Evolutionary conservation across 2,329 filamentous ascomycete species (phyloP).

Genomic region (Phaeosphaeriaceae sp.): DNA sequence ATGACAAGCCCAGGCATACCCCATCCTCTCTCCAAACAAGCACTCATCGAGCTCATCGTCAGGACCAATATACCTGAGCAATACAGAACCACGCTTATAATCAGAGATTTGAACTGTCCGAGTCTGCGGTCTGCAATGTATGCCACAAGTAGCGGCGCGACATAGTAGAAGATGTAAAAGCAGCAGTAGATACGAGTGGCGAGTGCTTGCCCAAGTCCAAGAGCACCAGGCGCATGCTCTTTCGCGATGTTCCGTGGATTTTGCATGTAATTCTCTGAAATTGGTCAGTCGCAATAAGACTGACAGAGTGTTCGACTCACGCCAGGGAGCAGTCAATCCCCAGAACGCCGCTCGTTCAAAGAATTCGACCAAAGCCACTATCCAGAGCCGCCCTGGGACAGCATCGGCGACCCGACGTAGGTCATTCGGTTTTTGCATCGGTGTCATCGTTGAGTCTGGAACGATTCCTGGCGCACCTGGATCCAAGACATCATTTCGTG

Average conservation of each 20-base stretch:
- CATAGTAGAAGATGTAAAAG: slow-evolving; percentile 62
- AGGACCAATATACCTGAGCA: slow-evolving; percentile 29
- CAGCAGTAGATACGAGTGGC: slow-evolving; percentile 64
- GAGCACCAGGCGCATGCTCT: slow-evolving; percentile 43
- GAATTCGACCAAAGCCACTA: slow-evolving; percentile 32
- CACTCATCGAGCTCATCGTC: slow-evolving; percentile 27
- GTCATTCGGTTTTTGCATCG: slow-evolving; percentile 2
- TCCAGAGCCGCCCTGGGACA: slow-evolving; percentile 33
- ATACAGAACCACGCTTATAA: slow-evolving; percentile 40
- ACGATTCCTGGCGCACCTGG: no score
- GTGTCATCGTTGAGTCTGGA: slow-evolving; percentile 10
- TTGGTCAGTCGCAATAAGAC: slow-evolving; percentile 5
- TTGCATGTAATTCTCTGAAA: slow-evolving; percentile 54
- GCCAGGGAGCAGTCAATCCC: slow-evolving; percentile 42
- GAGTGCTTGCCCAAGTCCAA: slow-evolving; percentile 40
- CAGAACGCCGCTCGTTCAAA: slow-evolving; percentile 40
- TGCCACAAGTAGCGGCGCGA: slow-evolving; percentile 45
- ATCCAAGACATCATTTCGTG: not conserved
- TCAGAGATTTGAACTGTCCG: slow-evolving; percentile 48
- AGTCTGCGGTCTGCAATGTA: slow-evolving; percentile 49
- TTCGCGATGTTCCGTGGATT: slow-evolving; percentile 33
- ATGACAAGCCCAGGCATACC: slow-evolving; percentile 35
- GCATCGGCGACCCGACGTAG: slow-evolving; percentile 30
- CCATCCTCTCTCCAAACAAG: slow-evolving; percentile 25
- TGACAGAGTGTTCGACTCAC: slow-evolving; percentile 18